A percentile compares a stretch with the other conserved stretches of the same genome.
Conservation (phyloP, 306 rosid genomes). For the Clitoria ternatea region DNA sequence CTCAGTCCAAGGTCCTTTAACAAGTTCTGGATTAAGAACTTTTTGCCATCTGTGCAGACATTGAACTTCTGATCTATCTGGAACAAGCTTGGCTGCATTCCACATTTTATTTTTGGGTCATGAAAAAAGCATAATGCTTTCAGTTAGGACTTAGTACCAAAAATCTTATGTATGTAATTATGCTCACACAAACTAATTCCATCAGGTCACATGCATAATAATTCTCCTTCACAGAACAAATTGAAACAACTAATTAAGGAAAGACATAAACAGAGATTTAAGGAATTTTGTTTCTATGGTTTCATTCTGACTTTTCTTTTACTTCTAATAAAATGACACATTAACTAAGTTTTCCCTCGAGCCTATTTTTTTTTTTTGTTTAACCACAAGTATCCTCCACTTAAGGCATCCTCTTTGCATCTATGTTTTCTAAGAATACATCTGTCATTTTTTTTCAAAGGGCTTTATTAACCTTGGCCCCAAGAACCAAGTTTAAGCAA, state of each 20-base stretch:
- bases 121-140: constrained; percentile 12
- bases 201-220: not conserved
- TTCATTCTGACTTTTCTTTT: not conserved
- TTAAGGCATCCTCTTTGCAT: not conserved
- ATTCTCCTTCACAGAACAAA: not conserved
- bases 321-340: not conserved
- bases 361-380: not conserved
- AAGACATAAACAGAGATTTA: not conserved
- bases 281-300: not conserved
- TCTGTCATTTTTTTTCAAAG: no score
- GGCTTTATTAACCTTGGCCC: no score
- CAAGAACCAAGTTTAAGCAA: no score
- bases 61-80: constrained; percentile 91
- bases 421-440: no score
- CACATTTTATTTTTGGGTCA: constrained; percentile 29
- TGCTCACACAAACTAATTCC: not conserved
- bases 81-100: constrained; percentile 76
- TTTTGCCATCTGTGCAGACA: constrained; percentile 99
- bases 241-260: not conserved
- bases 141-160: not conserved
- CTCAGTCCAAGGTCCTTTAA: constrained; percentile 95
- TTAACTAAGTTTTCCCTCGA: not conserved
- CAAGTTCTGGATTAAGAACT: constrained; percentile 88
- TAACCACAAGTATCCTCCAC: no score
- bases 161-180: not conserved